phyloP scores from a whole-genome alignment of 495 filamentous ascomycete species.

The Penicillium longicatenatum region DNA sequence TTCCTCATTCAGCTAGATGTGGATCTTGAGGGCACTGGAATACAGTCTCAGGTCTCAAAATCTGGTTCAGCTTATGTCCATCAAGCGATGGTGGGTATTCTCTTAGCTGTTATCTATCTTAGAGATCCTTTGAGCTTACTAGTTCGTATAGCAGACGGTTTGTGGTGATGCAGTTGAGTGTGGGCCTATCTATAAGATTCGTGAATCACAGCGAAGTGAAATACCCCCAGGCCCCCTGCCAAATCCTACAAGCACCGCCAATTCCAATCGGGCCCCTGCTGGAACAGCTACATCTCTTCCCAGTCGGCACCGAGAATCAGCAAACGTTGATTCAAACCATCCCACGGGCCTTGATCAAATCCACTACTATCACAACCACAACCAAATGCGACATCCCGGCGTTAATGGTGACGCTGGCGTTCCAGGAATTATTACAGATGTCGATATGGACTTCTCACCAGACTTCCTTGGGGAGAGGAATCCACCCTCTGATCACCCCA shows the following conservation, averaged over 20 bases:
- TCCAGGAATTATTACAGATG: constrained; percentile 20
- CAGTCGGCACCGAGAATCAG: constrained; percentile 25
- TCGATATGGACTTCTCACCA: constrained; percentile 37
- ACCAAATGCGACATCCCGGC: constrained; percentile 2
- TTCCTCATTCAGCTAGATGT: constrained; percentile 94
- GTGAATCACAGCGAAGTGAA: constrained; percentile 6
- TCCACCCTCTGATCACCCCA: constrained; percentile 38
- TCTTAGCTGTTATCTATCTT: neutral
- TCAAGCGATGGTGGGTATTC: constrained; percentile 19
- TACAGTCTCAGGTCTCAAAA: constrained; percentile 26
- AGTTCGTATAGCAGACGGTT: constrained; percentile 13
- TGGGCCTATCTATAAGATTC: constrained; percentile 14
- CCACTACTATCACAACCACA: constrained; percentile 13
- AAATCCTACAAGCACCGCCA: constrained; percentile 4
- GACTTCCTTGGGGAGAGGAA: constrained; percentile 32
- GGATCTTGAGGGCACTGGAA: constrained; percentile 72
- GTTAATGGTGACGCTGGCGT: constrained; percentile 9
- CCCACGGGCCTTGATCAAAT: constrained; percentile 4
- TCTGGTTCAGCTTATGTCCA: constrained; percentile 2
- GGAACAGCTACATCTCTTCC: constrained; percentile 29
- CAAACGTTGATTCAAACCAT: neutral
- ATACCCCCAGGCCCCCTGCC: neutral
- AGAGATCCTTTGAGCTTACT: constrained; percentile 5
- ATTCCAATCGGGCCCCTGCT: neutral
- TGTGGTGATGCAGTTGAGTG: constrained; percentile 16